Base-by-base conservation (phyloP, 73 alveolate species). In the Paramecium sonneborni region DNA sequence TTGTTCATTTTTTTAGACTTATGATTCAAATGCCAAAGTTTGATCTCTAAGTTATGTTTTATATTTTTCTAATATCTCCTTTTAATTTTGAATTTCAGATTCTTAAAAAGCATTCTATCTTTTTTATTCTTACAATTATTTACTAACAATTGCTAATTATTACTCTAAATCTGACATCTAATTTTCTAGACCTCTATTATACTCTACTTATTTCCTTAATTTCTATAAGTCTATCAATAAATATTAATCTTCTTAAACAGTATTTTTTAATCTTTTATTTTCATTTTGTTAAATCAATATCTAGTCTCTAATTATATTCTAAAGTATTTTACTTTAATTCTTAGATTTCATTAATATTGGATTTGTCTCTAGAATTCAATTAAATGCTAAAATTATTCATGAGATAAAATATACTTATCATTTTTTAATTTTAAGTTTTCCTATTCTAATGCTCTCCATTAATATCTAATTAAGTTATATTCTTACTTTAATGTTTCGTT, bases 211-310 rank as follows among this genome's bases (percentile, higher is more conserved):
- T 62, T 62, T 62, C 12, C 84, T 62, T 12, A 62, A 15, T 62
- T 62, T 62, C 46, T 62, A 32, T 14, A 62, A 32, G 20, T 62
- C 84, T 62, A 62, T 30, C 44, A 62, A 62, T 44, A 30, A 62
- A 62, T 62, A 62, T 62, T 62, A 26, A 62, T 62, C 84, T 32
- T 62, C 84, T 26, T 62, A 32, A 62, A 62, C 24, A 0, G 84
- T 32, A 30, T 26, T 30, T 62, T 43, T 62, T 62, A 62, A 62
- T 62, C 84, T 62, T 62, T 62, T 62, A 62, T 62, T 62, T 62
- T 62, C 84, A 24, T 62, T 62, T 62, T 62, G 20, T n/a, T 11
- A 62, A 3, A 30, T 30, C 39, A 62, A 32, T 30, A 62, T 62
- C 24, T 62, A 21, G 12, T 62, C 39, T 62, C 84, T 62, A 62